Percentiles rank a stretch among this genome's conserved stretches.
Conservation (phyloP, 1,139 yeast genomes). For the Waltiozyma sp. region DNA sequence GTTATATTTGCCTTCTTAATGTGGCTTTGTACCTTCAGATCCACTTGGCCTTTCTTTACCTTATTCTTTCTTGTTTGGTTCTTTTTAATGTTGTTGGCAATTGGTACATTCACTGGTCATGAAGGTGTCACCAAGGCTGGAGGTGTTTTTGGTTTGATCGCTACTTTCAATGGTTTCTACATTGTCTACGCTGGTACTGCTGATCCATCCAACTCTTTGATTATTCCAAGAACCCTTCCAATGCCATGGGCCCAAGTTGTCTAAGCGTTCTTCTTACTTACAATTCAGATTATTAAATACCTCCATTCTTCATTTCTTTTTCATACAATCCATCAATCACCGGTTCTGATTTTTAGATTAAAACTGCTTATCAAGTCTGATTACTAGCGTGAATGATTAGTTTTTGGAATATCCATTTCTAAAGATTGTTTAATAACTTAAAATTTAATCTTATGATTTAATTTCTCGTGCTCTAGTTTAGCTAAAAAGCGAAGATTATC, state of each 20-base stretch:
- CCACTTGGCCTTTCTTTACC: slow-evolving; percentile 53
- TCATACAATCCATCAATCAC: too few species aligned
- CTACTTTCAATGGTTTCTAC: slow-evolving; percentile 54
- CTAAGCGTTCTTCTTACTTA: slow-evolving; percentile 1
- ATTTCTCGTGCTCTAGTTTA: too few species aligned
- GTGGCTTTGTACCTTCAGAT: slow-evolving; percentile 48
- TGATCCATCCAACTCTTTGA: slow-evolving; percentile 47
- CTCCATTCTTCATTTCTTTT: not conserved
- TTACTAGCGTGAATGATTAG: too few species aligned
- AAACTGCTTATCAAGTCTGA: too few species aligned
- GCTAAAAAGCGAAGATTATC: too few species aligned
- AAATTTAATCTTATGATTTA: too few species aligned
- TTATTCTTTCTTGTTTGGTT: slow-evolving; percentile 44
- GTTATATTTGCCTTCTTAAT: slow-evolving; percentile 52
- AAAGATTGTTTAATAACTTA: too few species aligned
- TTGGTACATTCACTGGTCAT: slow-evolving; percentile 41
- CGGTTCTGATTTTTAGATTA: too few species aligned
- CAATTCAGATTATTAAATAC: not conserved
- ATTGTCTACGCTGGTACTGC: slow-evolving; percentile 64
- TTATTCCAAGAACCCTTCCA: slow-evolving; percentile 44
- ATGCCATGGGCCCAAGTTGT: slow-evolving; percentile 36
- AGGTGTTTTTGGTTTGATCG: slow-evolving; percentile 54
- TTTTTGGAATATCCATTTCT: too few species aligned
- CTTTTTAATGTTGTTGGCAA: slow-evolving; percentile 50
- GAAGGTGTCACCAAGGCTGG: slow-evolving; percentile 51